Conservation (phyloP, 139 green algal genomes). For the Chlorella sp. region DNA sequence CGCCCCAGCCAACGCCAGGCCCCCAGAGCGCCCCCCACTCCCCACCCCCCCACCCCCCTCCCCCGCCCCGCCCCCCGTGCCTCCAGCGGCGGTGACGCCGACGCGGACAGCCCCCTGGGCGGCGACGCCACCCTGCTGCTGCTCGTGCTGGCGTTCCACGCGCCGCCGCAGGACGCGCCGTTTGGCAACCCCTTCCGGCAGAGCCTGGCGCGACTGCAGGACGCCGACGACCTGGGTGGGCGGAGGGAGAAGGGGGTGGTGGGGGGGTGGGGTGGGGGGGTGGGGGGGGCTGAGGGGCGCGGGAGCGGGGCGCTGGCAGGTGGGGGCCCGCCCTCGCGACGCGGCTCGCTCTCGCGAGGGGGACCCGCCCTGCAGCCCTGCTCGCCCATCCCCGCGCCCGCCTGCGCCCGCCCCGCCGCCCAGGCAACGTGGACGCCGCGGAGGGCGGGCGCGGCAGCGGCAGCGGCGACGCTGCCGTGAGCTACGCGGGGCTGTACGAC, state of each 20-base stretch:
- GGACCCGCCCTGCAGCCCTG: no score
- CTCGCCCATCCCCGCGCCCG: no score
- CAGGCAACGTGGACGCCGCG: constrained; percentile 10
- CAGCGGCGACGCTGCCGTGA: constrained; percentile 11
- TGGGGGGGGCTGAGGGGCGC: neutral
- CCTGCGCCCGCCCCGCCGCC: no score
- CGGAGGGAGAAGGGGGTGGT: no score
- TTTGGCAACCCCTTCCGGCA: constrained; percentile 58
- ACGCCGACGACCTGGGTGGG: constrained; percentile 27
- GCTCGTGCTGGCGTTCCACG: constrained; percentile 67
- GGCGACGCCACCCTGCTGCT: constrained; percentile 57
- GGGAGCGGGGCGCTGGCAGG: neutral
- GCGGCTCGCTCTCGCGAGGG: no score
- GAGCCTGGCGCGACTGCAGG: constrained; percentile 46
- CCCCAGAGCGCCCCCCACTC: no score
- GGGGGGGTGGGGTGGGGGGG: neutral
- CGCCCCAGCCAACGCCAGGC: no score
- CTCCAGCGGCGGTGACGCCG: neutral
- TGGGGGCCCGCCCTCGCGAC: no score
- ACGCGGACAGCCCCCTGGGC: constrained; percentile 48
- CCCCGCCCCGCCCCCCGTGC: neutral
- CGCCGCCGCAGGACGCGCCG: constrained; percentile 21
- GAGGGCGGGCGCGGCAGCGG: neutral
- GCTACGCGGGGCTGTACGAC: constrained; percentile 26
- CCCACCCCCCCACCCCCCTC: no score